Evolutionary conservation across 305 asterid species (phyloP).

Genomic region (Fraxinus albicans): DNA sequence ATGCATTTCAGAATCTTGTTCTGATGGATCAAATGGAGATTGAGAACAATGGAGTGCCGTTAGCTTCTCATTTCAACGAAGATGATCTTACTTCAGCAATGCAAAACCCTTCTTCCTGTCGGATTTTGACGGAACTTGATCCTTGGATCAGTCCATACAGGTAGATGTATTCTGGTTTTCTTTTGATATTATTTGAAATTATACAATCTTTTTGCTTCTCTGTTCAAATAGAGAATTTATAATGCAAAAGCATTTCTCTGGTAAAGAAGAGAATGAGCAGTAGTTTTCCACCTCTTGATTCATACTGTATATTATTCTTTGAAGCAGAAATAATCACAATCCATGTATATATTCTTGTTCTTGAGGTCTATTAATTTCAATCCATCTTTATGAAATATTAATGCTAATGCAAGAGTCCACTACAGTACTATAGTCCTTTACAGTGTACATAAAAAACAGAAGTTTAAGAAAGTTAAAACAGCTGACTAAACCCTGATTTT

Average conservation of each 20-base stretch:
- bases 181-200: not conserved
- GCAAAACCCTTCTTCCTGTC: not conserved
- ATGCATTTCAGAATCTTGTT: not conserved
- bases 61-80: not conserved
- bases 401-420: not conserved
- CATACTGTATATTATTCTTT: not conserved
- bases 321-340: not conserved
- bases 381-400: not conserved
- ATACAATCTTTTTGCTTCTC: not conserved
- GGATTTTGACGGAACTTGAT: not conserved
- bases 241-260: not conserved
- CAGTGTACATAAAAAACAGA: not conserved
- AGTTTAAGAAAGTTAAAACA: not conserved
- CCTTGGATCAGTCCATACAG: not conserved
- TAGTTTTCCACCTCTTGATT: not conserved
- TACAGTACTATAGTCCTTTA: not conserved
- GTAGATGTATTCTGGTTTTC: not conserved
- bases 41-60: conserved; percentile 7
- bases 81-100: not conserved
- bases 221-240: not conserved
- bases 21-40: conserved; percentile 20
- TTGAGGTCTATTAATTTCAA: not conserved
- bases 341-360: not conserved
- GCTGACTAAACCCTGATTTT: not conserved
- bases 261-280: not conserved